phyloP scores from a whole-genome alignment of 176 grass and related monocot genomes.

The Hyparrhenia diplandra region DNA sequence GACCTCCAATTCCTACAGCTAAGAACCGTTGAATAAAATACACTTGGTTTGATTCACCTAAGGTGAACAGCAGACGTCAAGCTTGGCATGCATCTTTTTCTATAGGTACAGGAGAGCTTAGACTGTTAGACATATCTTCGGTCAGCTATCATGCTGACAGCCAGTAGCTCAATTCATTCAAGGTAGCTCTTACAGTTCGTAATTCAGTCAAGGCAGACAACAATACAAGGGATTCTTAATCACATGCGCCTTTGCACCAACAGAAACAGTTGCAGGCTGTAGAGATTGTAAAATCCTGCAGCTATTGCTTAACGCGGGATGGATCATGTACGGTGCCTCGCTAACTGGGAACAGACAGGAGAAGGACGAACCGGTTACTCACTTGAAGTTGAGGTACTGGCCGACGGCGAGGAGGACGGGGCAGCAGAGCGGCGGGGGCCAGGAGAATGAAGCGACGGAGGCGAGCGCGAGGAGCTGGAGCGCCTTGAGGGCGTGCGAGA shows the following conservation, averaged over 20 bases:
- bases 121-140: too few relatives aligned
- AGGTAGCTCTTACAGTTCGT: not conserved
- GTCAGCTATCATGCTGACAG: not conserved
- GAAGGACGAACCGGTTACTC: not conserved
- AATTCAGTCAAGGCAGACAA: not conserved
- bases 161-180: not conserved
- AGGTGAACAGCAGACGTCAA: not conserved
- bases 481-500: constrained; percentile 77
- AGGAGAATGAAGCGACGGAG: constrained; percentile 72
- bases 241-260: not conserved
- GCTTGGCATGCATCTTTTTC: not conserved
- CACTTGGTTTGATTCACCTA: not conserved
- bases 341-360: not conserved
- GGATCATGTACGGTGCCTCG: not conserved
- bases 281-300: not conserved
- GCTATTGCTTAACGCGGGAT: not conserved
- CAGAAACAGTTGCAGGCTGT: not conserved
- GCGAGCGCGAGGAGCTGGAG: constrained; percentile 67
- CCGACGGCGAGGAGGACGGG: constrained; percentile 53
- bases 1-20: constrained; percentile 3
- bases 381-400: constrained; percentile 95
- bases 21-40: not conserved
- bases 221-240: not conserved
- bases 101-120: not conserved
- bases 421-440: constrained; percentile 56